These are phyloP conservation scores for Bipolaris oryzae DNA, from an alignment of 2,329 filamentous ascomycete genomes.

Conservation along the genomic window DNA sequence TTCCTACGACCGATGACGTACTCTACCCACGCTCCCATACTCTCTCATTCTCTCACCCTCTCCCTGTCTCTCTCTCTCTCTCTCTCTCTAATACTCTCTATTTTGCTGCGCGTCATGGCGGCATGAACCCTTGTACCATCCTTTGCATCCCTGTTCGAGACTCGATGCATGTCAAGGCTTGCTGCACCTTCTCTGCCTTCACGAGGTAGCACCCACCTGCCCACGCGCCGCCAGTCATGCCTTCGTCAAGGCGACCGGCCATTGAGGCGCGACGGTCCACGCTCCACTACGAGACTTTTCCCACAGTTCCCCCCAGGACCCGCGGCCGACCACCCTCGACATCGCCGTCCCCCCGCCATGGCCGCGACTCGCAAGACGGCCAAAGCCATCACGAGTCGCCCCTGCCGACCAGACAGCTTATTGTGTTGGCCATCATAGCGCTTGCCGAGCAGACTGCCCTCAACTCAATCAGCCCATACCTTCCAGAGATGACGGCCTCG, in stretches of 20 bases:
- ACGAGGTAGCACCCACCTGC: conserved; percentile 25
- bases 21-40: not conserved
- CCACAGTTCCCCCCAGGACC: conserved; percentile 72
- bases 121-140: conserved; percentile 11
- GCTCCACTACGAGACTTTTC: conserved; percentile 81
- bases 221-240: conserved; percentile 27
- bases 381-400: conserved; percentile 66
- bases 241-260: conserved; percentile 38
- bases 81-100: no score
- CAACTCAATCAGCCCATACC: conserved; percentile 94
- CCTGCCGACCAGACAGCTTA: conserved; percentile 80
- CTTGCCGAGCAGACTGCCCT: conserved; percentile 94
- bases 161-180: conserved; percentile 21
- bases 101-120: conserved; percentile 7
- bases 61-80: no score
- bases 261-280: conserved; percentile 56
- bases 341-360: conserved; percentile 33
- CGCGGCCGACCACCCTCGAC: conserved; percentile 60
- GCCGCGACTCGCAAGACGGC: conserved; percentile 43
- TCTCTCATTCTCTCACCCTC: no score
- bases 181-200: conserved; percentile 12
- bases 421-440: conserved; percentile 84
- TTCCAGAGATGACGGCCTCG: conserved; percentile 86
- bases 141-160: not conserved
- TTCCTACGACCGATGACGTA: conserved; percentile 13